Evolutionary conservation across 768 basidiomycete species (phyloP).

Genomic region (Leccinum fibrillosum): DNA sequence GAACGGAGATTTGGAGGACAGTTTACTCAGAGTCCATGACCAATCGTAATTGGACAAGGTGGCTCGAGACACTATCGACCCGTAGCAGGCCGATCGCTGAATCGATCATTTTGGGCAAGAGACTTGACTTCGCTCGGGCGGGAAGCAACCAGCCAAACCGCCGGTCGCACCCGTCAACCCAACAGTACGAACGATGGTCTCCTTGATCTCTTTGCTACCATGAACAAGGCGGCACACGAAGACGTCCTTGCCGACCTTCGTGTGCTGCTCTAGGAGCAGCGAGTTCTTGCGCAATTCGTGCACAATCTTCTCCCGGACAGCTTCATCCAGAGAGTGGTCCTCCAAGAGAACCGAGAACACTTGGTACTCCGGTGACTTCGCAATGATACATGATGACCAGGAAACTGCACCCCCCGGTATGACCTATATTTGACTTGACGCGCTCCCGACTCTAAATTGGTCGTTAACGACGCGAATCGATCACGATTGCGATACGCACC

Average conservation of each 20-base stretch:
- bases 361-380: constrained; percentile 28
- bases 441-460: constrained; percentile 23
- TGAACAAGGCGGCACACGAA: constrained; percentile 30
- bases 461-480: not conserved
- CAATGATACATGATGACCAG: constrained; percentile 20
- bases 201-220: constrained; percentile 21
- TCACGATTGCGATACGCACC: constrained; percentile 1
- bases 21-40: constrained; percentile 41
- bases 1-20: not conserved
- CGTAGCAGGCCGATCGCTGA: constrained; percentile 30
- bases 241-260: constrained; percentile 25
- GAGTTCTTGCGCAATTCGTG: constrained; percentile 25
- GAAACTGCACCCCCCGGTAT: constrained; percentile 15
- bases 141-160: constrained; percentile 18
- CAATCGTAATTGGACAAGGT: constrained; percentile 37
- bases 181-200: constrained; percentile 9
- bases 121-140: constrained; percentile 11
- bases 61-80: constrained; percentile 19
- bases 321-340: constrained; percentile 23
- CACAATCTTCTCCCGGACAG: constrained; percentile 23
- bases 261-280: constrained; percentile 27
- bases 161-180: constrained; percentile 11
- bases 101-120: constrained; percentile 39
- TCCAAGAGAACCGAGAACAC: constrained; percentile 29
- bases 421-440: constrained; percentile 24